Base-by-base conservation (phyloP, 495 filamentous ascomycete genomes). In the Hyaloscypha hepaticicola region DNA sequence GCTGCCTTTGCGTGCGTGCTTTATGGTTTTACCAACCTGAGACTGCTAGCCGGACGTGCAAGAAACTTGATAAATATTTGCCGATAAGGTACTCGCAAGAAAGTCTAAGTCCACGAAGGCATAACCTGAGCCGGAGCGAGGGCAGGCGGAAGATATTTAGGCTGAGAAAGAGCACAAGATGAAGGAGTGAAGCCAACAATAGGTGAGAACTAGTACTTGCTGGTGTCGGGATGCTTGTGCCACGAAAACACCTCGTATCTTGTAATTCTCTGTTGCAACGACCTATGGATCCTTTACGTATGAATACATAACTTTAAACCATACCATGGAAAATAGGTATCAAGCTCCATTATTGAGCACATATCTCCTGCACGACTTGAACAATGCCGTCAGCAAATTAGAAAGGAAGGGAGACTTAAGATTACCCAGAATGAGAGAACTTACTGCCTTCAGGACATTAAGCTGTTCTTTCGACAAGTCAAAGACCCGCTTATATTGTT, bases 401-500 rank as follows among this genome's bases (percentile, higher is more conserved):
- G 24, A 24, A 29, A 11, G n/a, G 5, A n/a, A 28, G 19, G 33
- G 34, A 49, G 1, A 1, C n/a, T n/a, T n/a, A n/a, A n/a, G n/a
- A 41, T 38, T 55, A 5, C 27, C 45, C 22, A 53, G 24, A 14
- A 48, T 57, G 22, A 58, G 29, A 45, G 38, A 48, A 68, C 69
- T 38, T 66, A 71, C 69, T 3, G 67, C 68, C 26, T 91, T 95
- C 63, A 99, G 81, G 63, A 92, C 80, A 28, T 84, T 82, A 29
- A 95, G 84, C 69, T 90, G 87, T 70, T 87, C 83, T 61, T 85
- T 82, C 1, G 90, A 91, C 69, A 90, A 86, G 61, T 89, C 79
- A 72, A 92, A 98, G 16, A 96, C 90, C 22, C 88, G 86, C 52
- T 88, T 83, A 72, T 97, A 99, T 80, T 90, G 89, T 58, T 87